phyloP scores from a whole-genome alignment of 2,329 filamentous ascomycete genomes.

The Colletotrichum acutatum region DNA sequence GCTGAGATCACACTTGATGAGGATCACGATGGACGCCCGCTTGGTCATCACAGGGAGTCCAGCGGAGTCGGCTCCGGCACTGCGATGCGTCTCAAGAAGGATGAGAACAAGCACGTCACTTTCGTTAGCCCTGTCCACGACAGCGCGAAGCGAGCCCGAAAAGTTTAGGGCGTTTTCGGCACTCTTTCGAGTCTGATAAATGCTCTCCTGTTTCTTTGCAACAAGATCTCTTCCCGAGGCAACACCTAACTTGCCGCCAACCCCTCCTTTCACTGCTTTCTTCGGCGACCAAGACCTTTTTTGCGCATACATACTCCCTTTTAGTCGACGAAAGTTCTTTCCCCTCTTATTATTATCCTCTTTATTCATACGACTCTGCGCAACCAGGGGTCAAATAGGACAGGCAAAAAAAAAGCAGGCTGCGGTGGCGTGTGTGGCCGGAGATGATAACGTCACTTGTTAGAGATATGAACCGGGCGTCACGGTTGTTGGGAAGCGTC shows the following conservation, averaged over 20 bases:
- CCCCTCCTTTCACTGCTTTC: slow-evolving; percentile 35
- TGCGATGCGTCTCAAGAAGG: slow-evolving; percentile 62
- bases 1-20: slow-evolving; percentile 72
- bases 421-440: slow-evolving; percentile 26
- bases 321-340: slow-evolving; percentile 34
- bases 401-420: slow-evolving; percentile 30
- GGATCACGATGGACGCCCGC: slow-evolving; percentile 59
- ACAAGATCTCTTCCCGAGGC: slow-evolving; percentile 10
- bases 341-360: slow-evolving; percentile 17
- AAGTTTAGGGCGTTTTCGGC: slow-evolving; percentile 26
- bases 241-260: slow-evolving; percentile 17
- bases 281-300: slow-evolving; percentile 35
- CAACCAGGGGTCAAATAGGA: slow-evolving; percentile 27
- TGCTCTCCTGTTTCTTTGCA: slow-evolving; percentile 6
- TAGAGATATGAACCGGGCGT: slow-evolving; percentile 36
- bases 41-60: slow-evolving; percentile 55
- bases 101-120: slow-evolving; percentile 65
- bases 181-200: background rate
- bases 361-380: slow-evolving; percentile 26
- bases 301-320: slow-evolving; percentile 35
- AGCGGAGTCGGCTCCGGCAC: slow-evolving; percentile 47
- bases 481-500: slow-evolving; percentile 34
- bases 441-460: slow-evolving; percentile 33
- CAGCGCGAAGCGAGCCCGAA: slow-evolving; percentile 43
- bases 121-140: slow-evolving; percentile 64